Conservation (phyloP, 192 early-diverging fungal species). For the Powellomyces hirtus region DNA sequence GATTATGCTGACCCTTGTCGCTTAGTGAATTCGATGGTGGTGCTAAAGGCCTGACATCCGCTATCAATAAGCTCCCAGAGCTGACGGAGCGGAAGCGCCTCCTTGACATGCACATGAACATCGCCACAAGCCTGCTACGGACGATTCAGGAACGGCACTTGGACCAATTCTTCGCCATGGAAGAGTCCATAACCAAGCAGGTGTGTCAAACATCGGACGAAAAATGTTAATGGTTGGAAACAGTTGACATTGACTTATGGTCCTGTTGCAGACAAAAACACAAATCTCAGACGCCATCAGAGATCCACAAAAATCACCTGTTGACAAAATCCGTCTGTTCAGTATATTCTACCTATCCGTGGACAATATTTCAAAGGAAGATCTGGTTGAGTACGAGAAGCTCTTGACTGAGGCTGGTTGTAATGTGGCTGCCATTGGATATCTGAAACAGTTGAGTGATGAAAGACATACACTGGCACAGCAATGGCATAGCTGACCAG, state of each 20-base stretch:
- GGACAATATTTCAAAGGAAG: conserved; percentile 72
- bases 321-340: conserved; percentile 91
- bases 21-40: conserved; percentile 74
- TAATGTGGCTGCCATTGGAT: conserved; percentile 70
- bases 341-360: conserved; percentile 80
- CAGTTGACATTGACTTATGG: too few relatives aligned
- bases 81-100: conserved; percentile 90
- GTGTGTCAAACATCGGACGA: conserved; percentile 23
- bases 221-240: too few relatives aligned
- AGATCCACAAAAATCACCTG: conserved; percentile 74
- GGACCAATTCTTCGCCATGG: conserved; percentile 91
- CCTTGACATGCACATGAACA: conserved; percentile 99
- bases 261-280: conserved; percentile 61
- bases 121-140: conserved; percentile 85
- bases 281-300: conserved; percentile 77
- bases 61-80: conserved; percentile 91
- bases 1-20: too few relatives aligned
- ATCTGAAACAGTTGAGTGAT: conserved; percentile 74
- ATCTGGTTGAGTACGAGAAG: conserved; percentile 80
- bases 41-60: conserved; percentile 84
- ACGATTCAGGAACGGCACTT: conserved; percentile 90
- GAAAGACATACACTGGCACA: neutral
- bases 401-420: conserved; percentile 75
- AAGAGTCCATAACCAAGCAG: conserved; percentile 82
- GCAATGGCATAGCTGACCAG: neutral